Evolutionary conservation across 345 rosid species (phyloP).

Genomic region (Rhodamnia argentea): DNA sequence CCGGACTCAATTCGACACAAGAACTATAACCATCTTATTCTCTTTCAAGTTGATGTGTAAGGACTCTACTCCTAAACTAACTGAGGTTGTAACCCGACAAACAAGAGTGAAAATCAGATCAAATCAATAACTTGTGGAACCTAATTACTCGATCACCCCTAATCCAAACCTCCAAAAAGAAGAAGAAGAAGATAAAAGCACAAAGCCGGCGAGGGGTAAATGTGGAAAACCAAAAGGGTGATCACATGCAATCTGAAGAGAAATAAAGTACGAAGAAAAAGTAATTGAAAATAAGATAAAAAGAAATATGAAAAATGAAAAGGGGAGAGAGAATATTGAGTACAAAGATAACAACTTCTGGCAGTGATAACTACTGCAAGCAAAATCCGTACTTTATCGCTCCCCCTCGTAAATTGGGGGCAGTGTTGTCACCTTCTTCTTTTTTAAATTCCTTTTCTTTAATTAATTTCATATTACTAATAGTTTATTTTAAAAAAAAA

Average conservation of each 20-base stretch:
- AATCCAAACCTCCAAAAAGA: background rate
- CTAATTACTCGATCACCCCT: background rate
- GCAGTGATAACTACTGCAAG: background rate
- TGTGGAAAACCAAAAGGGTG: background rate
- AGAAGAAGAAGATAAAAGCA: background rate
- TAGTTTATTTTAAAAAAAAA: background rate
- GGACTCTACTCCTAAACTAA: background rate
- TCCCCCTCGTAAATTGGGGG: background rate
- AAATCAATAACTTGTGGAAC: background rate
- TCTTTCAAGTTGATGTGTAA: background rate
- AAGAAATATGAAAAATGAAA: background rate
- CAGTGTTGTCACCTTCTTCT: background rate
- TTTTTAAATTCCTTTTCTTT: background rate
- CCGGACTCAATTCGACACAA: background rate
- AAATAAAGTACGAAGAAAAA: background rate
- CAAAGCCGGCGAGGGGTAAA: background rate
- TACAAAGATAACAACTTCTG: constrained; percentile 47
- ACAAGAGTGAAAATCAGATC: background rate
- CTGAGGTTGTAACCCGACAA: background rate
- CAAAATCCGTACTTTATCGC: background rate
- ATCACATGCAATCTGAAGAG: background rate
- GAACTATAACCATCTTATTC: background rate
- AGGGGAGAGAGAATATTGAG: background rate
- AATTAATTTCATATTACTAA: background rate
- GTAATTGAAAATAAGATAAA: background rate